Evolutionary conservation across 768 basidiomycete genomes (phyloP).

Genomic region (Sporobolomyces pararoseus): DNA sequence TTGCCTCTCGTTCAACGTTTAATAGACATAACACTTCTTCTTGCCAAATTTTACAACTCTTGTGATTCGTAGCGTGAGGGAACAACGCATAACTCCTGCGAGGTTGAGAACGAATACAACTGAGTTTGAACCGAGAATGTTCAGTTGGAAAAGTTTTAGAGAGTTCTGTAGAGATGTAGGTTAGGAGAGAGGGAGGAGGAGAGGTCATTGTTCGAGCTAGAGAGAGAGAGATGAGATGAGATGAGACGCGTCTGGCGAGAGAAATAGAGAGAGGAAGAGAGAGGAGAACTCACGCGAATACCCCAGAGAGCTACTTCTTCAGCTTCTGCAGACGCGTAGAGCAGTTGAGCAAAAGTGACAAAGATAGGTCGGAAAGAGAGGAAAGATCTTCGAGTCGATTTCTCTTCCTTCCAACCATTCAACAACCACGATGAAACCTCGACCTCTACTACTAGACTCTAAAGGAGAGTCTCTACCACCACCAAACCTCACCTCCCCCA

Average conservation of each 20-base stretch:
- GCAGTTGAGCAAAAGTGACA: too few relatives aligned
- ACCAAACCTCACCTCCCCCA: too few relatives aligned
- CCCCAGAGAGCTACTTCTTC: too few relatives aligned
- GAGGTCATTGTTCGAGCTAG: neutral
- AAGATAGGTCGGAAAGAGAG: too few relatives aligned
- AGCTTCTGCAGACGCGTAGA: too few relatives aligned
- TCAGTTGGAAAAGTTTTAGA: neutral
- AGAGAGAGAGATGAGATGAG: neutral
- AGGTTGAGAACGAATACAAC: conserved; percentile 35
- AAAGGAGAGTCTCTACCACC: too few relatives aligned
- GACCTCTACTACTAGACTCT: too few relatives aligned
- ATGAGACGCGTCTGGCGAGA: neutral
- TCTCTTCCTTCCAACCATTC: too few relatives aligned
- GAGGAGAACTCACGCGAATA: too few relatives aligned
- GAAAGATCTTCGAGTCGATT: too few relatives aligned
- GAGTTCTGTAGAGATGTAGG: conserved; percentile 14
- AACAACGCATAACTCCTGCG: conserved; percentile 65
- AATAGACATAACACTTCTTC: conserved; percentile 75
- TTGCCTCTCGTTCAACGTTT: neutral
- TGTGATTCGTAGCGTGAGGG: conserved; percentile 62
- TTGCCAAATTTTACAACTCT: conserved; percentile 61
- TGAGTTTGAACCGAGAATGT: conserved; percentile 8
- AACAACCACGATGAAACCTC: too few relatives aligned
- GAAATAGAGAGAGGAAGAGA: neutral
- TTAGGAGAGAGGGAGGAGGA: conserved; percentile 15